Evolutionary conservation across 2,329 filamentous ascomycete species (phyloP), one percentile per base, ranked within the genome.

Genomic region (Dryadomyces quercus-mongolicae): DNA sequence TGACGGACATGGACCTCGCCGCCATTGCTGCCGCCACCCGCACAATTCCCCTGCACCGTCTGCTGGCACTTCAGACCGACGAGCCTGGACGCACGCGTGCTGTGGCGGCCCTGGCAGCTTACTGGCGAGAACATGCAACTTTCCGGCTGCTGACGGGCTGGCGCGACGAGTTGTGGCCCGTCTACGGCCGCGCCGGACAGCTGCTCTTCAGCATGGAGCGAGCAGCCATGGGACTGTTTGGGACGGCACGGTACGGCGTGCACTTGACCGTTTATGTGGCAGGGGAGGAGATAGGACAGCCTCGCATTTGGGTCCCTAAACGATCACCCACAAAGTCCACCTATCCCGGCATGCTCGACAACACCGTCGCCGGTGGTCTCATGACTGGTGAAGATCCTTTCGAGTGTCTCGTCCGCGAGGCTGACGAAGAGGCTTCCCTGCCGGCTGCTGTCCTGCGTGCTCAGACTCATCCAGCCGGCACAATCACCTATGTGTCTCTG

Each of bases 261-360:
- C 87, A 95, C 67, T 81, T 94, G 78, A 87, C 81, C 31, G 87
- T 80, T 5, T 95, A 86, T 62, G 77, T 85, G 16, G 22, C 10
- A 7, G 48, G 10, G 2, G 20, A 16, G 16, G n/a, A 5, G 13
- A n/a, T 5, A 8, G 68, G 76, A 52, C 84, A 83, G 18, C 70
- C 95, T 47, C 84, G 82, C 63, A 75, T 98, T 44, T 97, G 93
- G 92, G 80, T 95, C 1, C 87, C 93, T 3, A 78, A 84, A 48
- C 78, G 93, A 10, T 80, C 90, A 13, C 74, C 74, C 51, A 79
- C 74, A 56, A 98, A 97, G 73, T 81, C 87, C 60, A 96, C 90
- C 0, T 98, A 92, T 65, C 85, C 86, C 0, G 79, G 86, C n/a
- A 91, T 96, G 78, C 74, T 98, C 60, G 93, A 98, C 68, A 98